Evolutionary conservation across 2,329 filamentous ascomycete genomes (phyloP).

Genomic region (Neurospora crassa): DNA sequence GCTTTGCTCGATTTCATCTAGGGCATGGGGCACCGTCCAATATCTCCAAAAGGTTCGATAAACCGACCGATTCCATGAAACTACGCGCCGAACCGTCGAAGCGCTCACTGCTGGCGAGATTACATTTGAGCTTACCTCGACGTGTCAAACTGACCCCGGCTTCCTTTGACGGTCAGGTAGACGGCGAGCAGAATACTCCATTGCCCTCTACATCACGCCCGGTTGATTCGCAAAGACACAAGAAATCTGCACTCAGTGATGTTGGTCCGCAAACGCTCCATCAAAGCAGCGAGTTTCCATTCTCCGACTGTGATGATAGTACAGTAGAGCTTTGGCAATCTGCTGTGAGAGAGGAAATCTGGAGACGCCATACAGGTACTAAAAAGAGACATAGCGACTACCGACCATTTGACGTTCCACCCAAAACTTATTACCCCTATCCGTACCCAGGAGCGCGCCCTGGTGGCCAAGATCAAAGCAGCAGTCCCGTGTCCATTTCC

Average conservation of each 20-base stretch:
- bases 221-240: background rate
- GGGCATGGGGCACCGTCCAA: slow-evolving; percentile 22
- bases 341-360: slow-evolving; percentile 6
- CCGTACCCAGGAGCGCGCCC: background rate
- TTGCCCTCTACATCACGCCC: background rate
- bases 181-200: background rate
- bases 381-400: background rate
- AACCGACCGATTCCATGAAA: slow-evolving; percentile 26
- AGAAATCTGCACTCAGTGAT: background rate
- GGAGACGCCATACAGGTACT: background rate
- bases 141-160: slow-evolving; percentile 20
- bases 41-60: slow-evolving; percentile 30
- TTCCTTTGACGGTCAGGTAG: slow-evolving; percentile 9
- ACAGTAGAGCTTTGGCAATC: slow-evolving; percentile 10
- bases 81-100: slow-evolving; percentile 10
- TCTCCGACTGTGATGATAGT: slow-evolving; percentile 7
- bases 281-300: background rate
- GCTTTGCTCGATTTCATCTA: slow-evolving; percentile 28
- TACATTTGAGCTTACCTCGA: slow-evolving; percentile 26
- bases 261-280: background rate
- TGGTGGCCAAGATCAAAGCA: background rate
- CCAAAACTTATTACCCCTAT: background rate
- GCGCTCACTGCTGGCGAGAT: slow-evolving; percentile 26
- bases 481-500: background rate
- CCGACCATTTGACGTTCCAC: background rate